Base-by-base conservation (phyloP, 116 monocot species). In the Zostera marina region DNA sequence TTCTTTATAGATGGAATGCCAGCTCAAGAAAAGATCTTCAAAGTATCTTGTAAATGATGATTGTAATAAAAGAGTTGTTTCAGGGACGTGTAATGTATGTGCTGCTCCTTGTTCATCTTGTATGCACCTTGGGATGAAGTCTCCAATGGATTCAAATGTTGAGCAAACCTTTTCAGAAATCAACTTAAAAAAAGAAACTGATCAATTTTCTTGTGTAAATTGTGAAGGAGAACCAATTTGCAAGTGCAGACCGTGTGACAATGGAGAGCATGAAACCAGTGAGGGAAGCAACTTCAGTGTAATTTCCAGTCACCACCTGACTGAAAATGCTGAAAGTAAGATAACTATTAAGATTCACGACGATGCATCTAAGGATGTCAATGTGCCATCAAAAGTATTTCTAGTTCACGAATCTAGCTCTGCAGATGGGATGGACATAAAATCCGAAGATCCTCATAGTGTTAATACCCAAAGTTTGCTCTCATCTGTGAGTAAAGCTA, bases 61-160 rank as follows among this genome's bases (percentile, higher is more conserved):
- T 57, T 5, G 47, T 45, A 52, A 12, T 32, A 63, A 63, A 54
- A 64, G 67, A 60, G 44, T 42, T 44, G 71, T 77, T 64, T 73
- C 80, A 59, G 93, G 87, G 56, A 74, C 74, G 54, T 87, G 87
- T 47, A 81, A 87, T 61, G 74, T 87, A 38, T 87, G 87, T 41
- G 76, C 81, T 59, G 78, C 87, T 68, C 83, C 87, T 73, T 92
- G 92, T 64, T 78, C 78, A 32, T 87, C 78, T 23, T 92, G 92
- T 68, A 72, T 83, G 83, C 92, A 87, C 60, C 49, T 63, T 43
- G 73, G 68, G 53, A 64, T 70, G 44, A 17, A 22, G 5, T 72
- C 78, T 64, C 63, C 25, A 7, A 75, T 84, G 78, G 77, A 77
- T 41, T 81, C 78, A 39, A 92, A 69, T 25, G 54, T 47, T 59